A percentile compares a stretch with the other conserved stretches of the same genome.
Conservation (phyloP, 2,329 filamentous ascomycete genomes). For the Aspergillus sclerotialis region DNA sequence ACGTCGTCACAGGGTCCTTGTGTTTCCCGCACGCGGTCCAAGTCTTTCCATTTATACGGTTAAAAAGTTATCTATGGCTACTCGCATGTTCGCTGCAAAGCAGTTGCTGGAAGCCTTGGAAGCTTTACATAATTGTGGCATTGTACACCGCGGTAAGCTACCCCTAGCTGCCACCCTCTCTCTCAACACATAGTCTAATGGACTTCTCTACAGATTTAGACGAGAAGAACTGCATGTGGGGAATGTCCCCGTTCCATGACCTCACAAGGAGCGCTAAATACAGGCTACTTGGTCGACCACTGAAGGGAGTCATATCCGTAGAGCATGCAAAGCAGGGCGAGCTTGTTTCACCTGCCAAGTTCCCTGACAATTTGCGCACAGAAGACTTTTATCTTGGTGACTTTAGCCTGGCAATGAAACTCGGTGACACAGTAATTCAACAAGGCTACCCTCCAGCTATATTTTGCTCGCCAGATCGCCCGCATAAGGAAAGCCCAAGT, state of each 20-base stretch:
- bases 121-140: slow-evolving; percentile 18
- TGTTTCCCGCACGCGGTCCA: no score
- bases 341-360: slow-evolving; percentile 12
- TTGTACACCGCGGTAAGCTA: slow-evolving; percentile 19
- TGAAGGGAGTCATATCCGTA: slow-evolving; percentile 17
- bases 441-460: slow-evolving; percentile 9
- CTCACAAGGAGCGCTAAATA: slow-evolving; percentile 19
- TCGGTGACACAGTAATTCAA: slow-evolving; percentile 8
- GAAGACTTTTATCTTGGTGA: slow-evolving; percentile 23
- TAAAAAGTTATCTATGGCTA: slow-evolving; percentile 10
- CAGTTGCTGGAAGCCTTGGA: slow-evolving; percentile 18
- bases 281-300: slow-evolving; percentile 16
- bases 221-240: slow-evolving; percentile 22
- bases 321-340: slow-evolving; percentile 19
- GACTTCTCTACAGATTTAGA: slow-evolving; percentile 16
- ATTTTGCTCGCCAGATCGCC: slow-evolving; percentile 20
- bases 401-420: slow-evolving; percentile 19
- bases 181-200: slow-evolving; percentile 5
- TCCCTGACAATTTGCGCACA: slow-evolving; percentile 15
- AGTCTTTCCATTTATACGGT: neutral
- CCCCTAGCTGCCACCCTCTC: neutral
- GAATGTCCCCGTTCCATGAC: slow-evolving; percentile 14
- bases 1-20: no score
- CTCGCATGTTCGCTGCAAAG: slow-evolving; percentile 19
- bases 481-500: slow-evolving; percentile 16